Conservation (phyloP, 2,329 filamentous ascomycete genomes). For the Pseudomassariella vexata region DNA sequence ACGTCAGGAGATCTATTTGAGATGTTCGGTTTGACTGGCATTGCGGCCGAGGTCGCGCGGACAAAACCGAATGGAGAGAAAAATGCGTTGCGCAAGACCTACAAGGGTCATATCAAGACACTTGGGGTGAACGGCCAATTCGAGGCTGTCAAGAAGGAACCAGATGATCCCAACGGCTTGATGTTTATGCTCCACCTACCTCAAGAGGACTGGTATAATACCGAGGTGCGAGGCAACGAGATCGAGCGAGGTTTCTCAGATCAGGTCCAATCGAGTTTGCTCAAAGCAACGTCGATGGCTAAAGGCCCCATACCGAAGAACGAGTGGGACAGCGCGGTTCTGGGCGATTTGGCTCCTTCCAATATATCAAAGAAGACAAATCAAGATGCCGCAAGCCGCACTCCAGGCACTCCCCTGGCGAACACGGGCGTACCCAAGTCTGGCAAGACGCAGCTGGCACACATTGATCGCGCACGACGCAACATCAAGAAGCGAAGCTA, state of each 20-base stretch:
- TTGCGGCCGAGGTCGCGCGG: slow-evolving; percentile 57
- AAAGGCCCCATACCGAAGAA: slow-evolving; percentile 50
- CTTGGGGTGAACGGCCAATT: slow-evolving; percentile 57
- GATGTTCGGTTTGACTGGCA: slow-evolving; percentile 47
- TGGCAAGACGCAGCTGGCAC: slow-evolving; percentile 30
- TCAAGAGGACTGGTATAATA: slow-evolving; percentile 52
- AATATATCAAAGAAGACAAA: slow-evolving; percentile 26
- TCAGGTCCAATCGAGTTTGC: slow-evolving; percentile 35
- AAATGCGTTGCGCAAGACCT: slow-evolving; percentile 61
- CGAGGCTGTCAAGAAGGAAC: slow-evolving; percentile 51
- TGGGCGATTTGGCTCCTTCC: slow-evolving; percentile 48
- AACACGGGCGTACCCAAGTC: slow-evolving; percentile 24
- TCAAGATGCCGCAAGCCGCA: slow-evolving; percentile 34
- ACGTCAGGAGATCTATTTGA: slow-evolving; percentile 54
- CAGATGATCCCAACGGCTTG: slow-evolving; percentile 45
- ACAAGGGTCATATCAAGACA: slow-evolving; percentile 63
- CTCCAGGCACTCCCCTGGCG: slow-evolving; percentile 46
- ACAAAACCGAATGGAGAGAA: slow-evolving; percentile 61
- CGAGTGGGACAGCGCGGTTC: slow-evolving; percentile 51
- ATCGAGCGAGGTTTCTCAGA: slow-evolving; percentile 47
- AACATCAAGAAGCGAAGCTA: slow-evolving; percentile 70
- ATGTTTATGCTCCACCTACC: slow-evolving; percentile 44
- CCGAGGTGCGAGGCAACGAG: slow-evolving; percentile 48
- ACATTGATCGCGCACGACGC: slow-evolving; percentile 54
- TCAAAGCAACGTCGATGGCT: slow-evolving; percentile 50